phyloP scores from a whole-genome alignment of 495 filamentous ascomycete species.

The Cercophora scortea region DNA sequence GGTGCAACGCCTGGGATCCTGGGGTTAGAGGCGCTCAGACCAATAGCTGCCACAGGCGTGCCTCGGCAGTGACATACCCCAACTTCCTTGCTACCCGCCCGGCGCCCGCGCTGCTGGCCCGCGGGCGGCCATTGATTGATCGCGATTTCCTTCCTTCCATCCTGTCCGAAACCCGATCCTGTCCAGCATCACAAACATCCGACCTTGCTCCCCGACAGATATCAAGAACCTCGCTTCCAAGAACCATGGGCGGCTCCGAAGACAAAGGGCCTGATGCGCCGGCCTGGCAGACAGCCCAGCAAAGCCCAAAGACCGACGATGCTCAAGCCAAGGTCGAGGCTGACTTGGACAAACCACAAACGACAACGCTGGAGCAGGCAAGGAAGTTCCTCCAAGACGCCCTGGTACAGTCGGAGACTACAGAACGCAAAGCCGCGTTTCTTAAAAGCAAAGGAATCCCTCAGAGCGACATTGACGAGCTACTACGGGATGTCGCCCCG shows the following conservation, averaged over 20 bases:
- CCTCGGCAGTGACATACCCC: neutral
- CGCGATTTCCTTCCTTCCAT: neutral
- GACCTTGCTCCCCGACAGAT: neutral
- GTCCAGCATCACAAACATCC: neutral
- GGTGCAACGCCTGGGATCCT: too few species aligned
- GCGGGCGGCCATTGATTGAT: neutral
- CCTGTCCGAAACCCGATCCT: neutral
- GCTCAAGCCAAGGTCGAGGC: neutral
- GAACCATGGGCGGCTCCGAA: constrained; percentile 12
- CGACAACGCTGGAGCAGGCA: constrained; percentile 58
- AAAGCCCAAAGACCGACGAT: constrained; percentile 2
- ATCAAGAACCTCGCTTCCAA: neutral
- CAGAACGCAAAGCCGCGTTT: constrained; percentile 69
- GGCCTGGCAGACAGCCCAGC: constrained; percentile 8
- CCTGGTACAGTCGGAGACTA: constrained; percentile 59
- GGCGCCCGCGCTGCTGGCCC: neutral
- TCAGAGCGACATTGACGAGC: constrained; percentile 55
- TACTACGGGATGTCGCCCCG: constrained; percentile 44
- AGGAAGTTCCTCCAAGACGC: constrained; percentile 73
- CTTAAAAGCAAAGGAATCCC: constrained; percentile 71
- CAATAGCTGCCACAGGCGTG: neutral
- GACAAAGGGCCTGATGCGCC: constrained; percentile 8
- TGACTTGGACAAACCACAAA: constrained; percentile 16
- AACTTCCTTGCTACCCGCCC: neutral
- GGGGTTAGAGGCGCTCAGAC: neutral